Evolutionary conservation across 176 grass and related monocot genomes (phyloP), one percentile per base, ranked within the genome.

Genomic region (Bromus sterilis): DNA sequence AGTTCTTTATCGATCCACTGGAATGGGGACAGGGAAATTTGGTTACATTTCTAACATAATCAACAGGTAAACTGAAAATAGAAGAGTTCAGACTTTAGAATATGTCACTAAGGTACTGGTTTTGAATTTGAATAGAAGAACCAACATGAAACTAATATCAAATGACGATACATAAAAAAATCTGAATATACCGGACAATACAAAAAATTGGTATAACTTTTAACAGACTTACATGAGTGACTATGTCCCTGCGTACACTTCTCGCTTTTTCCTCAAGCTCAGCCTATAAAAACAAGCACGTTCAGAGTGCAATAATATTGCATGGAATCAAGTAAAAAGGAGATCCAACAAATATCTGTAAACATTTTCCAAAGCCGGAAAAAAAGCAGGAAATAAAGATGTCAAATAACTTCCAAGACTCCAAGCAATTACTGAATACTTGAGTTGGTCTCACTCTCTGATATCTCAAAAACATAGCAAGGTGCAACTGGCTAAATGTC

Each of bases 1-100:
- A 95, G 76, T 86, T 98, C 90, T 75, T 66, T 93, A 30, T 84
- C 59, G 56, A 98, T 98, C 90, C 95, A 81, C 95, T 98, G 86
- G 78, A 94, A 59, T 41, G 4, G 33, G 51, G 63, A 57, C 77
- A 72, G 2, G 32, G 51, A 1, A 61, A 43, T 25, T 62, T 37
- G 6, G 31, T 84, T 84, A 31, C 46, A 56, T 56, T 63, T 80
- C 4, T 26, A 81, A 44, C 2, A 78, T 25, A 68, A 57, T 37
- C 13, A 71, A 29, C 7, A 85, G 11, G 18, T 33, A 6, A 42
- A 67, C 18, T 26, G 29, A 43, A 56, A 65, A 77, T n/a, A 14
- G 62, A 58, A 55, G 36, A 71, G 76, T 77, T 31, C 8, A 32
- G 28, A 82, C 6, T 74, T 31, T 35, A 79, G 1, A 67, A 49